Evolutionary conservation across 2,329 filamentous ascomycete species (phyloP).

Genomic region (Penicillium sp.): DNA sequence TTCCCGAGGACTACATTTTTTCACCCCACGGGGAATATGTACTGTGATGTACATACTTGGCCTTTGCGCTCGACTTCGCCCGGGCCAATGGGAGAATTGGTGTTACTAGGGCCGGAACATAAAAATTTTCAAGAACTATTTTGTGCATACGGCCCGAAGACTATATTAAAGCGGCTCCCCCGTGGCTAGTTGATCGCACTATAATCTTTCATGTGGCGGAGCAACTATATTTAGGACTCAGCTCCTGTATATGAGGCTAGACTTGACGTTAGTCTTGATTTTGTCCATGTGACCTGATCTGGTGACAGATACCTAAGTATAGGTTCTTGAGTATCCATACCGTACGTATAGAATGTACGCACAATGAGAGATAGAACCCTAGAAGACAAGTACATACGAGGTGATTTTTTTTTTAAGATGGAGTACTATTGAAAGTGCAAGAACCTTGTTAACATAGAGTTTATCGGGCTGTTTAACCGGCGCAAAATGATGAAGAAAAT

Average conservation of each 20-base stretch:
- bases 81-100: neutral
- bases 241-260: neutral
- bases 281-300: neutral
- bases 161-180: neutral
- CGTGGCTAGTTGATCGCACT: neutral
- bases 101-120: neutral
- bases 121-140: neutral
- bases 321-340: neutral
- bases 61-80: neutral
- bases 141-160: neutral
- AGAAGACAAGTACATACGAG: neutral
- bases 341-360: neutral
- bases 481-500: neutral
- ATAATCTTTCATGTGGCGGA: neutral
- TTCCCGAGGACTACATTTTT: neutral
- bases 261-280: neutral
- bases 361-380: neutral
- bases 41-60: neutral
- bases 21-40: slow-evolving; percentile 2
- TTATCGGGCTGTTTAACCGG: neutral
- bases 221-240: neutral
- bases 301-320: neutral
- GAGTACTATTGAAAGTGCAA: neutral
- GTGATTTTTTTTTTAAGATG: neutral
- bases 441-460: neutral